A percentile compares a stretch with the other conserved stretches of the same genome.
Conservation (phyloP, 2,329 filamentous ascomycete genomes). For the Xylariaceae sp. region DNA sequence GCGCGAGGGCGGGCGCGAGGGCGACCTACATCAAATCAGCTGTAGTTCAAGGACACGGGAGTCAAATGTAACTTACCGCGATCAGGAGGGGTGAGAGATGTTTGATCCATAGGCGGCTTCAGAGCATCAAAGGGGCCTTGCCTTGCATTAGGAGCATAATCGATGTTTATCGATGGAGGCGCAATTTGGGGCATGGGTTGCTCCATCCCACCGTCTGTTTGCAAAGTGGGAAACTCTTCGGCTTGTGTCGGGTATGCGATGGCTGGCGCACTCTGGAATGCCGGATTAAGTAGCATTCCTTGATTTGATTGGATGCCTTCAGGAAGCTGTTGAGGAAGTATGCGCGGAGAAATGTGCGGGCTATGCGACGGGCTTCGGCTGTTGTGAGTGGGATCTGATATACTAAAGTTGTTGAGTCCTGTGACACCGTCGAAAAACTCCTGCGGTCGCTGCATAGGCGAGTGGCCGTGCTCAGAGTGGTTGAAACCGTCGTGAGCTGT, state of each 20-base stretch:
- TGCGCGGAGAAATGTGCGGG: slow-evolving; percentile 60
- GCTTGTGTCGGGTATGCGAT: slow-evolving; percentile 36
- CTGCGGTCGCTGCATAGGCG: slow-evolving; percentile 72
- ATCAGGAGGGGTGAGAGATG: slow-evolving; percentile 80
- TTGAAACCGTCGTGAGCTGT: slow-evolving; percentile 77
- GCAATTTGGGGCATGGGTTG: slow-evolving; percentile 62
- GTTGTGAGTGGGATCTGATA: slow-evolving; percentile 65
- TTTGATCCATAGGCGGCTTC: slow-evolving; percentile 63
- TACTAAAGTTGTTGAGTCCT: slow-evolving; percentile 73
- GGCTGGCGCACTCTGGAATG: slow-evolving; percentile 37
- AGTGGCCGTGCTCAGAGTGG: slow-evolving; percentile 63
- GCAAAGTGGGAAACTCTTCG: slow-evolving; percentile 51
- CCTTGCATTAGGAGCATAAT: slow-evolving; percentile 74
- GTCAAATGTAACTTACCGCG: slow-evolving; percentile 44
- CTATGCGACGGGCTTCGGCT: slow-evolving; percentile 79
- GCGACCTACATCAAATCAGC: slow-evolving; percentile 36
- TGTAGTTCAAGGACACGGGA: slow-evolving; percentile 3
- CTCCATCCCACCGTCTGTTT: slow-evolving; percentile 42
- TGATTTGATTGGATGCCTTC: slow-evolving; percentile 46
- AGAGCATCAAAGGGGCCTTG: slow-evolving; percentile 62
- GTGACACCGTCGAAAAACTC: slow-evolving; percentile 79
- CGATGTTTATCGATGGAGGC: slow-evolving; percentile 91
- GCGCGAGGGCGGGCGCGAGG: slow-evolving; percentile 48
- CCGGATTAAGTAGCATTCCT: slow-evolving; percentile 40
- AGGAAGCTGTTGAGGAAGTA: slow-evolving; percentile 52